phyloP scores from a whole-genome alignment of 768 basidiomycete genomes.

The Amanita thiersii region DNA sequence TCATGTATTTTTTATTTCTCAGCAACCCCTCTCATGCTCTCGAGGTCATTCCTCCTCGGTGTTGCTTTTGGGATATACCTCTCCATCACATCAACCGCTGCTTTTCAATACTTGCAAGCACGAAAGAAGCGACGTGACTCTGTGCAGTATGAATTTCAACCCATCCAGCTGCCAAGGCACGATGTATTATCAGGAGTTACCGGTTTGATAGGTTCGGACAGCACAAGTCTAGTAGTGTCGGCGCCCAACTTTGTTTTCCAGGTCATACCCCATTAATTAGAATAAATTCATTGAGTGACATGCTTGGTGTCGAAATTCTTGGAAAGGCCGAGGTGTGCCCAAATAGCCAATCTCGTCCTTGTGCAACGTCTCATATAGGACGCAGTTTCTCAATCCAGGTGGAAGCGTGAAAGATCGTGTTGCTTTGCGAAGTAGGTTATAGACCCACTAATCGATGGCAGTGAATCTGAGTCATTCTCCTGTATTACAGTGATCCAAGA shows the following conservation, averaged over 20 bases:
- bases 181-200: slow-evolving; percentile 76
- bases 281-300: slow-evolving; percentile 87
- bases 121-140: slow-evolving; percentile 38
- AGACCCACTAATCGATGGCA: not conserved
- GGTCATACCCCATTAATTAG: slow-evolving; percentile 93
- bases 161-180: slow-evolving; percentile 66
- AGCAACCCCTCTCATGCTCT: no score
- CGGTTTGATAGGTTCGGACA: slow-evolving; percentile 69
- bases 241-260: slow-evolving; percentile 19
- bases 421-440: slow-evolving; percentile 71
- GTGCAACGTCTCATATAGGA: not conserved
- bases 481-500: slow-evolving; percentile 88
- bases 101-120: slow-evolving; percentile 44
- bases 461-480: not conserved
- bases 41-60: slow-evolving; percentile 32
- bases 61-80: slow-evolving; percentile 70
- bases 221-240: not conserved
- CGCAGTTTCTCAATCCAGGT: slow-evolving; percentile 90
- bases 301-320: slow-evolving; percentile 87
- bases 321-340: slow-evolving; percentile 83
- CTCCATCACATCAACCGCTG: slow-evolving; percentile 62
- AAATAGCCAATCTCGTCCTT: not conserved
- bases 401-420: slow-evolving; percentile 98
- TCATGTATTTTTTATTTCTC: no score
- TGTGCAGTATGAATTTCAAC: slow-evolving; percentile 34